Conservation (phyloP, 768 basidiomycete genomes). For the Pulveroboletus sp. region DNA sequence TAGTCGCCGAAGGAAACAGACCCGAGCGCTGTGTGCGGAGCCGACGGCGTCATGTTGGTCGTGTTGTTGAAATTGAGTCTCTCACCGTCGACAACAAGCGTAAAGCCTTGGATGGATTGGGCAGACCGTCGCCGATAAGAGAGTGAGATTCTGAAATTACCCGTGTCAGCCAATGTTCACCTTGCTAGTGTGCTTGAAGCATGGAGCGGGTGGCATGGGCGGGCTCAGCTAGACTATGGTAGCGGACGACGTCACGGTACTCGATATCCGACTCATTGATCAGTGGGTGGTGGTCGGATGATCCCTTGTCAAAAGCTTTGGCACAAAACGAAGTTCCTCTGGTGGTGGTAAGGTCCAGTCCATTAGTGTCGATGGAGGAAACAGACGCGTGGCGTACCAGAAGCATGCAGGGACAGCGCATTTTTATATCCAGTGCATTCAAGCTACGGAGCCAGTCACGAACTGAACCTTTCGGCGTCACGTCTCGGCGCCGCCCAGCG, state of each 20-base stretch:
- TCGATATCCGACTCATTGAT: constrained; percentile 23
- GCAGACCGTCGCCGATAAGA: not conserved
- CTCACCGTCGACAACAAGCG: constrained; percentile 14
- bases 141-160: constrained; percentile 3
- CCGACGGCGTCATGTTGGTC: constrained; percentile 35
- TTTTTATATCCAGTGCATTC: no score
- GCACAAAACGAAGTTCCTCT: constrained; percentile 23
- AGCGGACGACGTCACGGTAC: constrained; percentile 21
- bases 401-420: constrained; percentile 19
- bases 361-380: constrained; percentile 5
- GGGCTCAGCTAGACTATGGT: not conserved
- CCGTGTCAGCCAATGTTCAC: constrained; percentile 30
- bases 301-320: constrained; percentile 13
- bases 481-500: no score
- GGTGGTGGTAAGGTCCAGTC: not conserved
- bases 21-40: constrained; percentile 31
- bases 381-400: constrained; percentile 30
- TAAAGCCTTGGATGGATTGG: constrained; percentile 21
- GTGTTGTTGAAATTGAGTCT: constrained; percentile 27
- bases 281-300: constrained; percentile 22
- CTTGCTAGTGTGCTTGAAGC: constrained; percentile 27
- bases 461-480: not conserved
- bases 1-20: constrained; percentile 36
- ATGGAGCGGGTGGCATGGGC: not conserved
- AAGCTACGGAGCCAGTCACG: no score